Percentiles rank a stretch among this genome's conserved stretches.
Conservation (phyloP, 148 eudicot genomes). For the Fagopyrum homotropicum region DNA sequence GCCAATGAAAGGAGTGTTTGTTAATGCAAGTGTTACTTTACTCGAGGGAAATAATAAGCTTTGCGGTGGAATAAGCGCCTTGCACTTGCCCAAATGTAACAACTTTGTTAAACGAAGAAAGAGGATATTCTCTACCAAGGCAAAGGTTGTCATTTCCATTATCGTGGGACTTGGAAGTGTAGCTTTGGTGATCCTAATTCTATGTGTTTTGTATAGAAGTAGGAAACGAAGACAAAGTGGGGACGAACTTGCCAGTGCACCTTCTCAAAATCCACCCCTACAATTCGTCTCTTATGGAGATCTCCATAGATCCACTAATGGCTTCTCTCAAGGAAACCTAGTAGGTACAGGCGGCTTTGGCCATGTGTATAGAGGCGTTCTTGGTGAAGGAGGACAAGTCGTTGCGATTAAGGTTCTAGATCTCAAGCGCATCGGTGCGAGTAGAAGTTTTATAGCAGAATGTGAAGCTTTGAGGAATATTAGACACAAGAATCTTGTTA, state of each 20-base stretch:
- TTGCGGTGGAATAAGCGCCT: constrained; percentile 18
- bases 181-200: neutral
- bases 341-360: too few relatives aligned
- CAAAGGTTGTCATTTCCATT: neutral
- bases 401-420: too few relatives aligned
- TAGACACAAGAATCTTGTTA: too few relatives aligned
- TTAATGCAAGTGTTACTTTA: constrained; percentile 7
- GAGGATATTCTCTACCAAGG: neutral
- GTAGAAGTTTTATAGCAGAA: too few relatives aligned
- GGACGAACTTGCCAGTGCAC: neutral
- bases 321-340: too few relatives aligned
- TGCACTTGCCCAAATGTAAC: constrained; percentile 15
- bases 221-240: neutral
- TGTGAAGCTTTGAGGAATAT: too few relatives aligned
- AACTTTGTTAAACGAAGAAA: neutral
- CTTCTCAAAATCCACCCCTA: neutral
- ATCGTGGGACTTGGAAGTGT: neutral
- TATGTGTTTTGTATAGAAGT: neutral
- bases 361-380: too few relatives aligned
- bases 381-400: too few relatives aligned
- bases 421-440: too few relatives aligned
- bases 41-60: constrained; percentile 19
- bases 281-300: constrained; percentile 1
- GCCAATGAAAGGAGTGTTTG: constrained; percentile 16
- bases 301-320: too few relatives aligned